Evolutionary conservation across 176 grass and related monocot genomes (phyloP), one percentile per base, ranked within the genome.

Genomic region (Carex cristatella): DNA sequence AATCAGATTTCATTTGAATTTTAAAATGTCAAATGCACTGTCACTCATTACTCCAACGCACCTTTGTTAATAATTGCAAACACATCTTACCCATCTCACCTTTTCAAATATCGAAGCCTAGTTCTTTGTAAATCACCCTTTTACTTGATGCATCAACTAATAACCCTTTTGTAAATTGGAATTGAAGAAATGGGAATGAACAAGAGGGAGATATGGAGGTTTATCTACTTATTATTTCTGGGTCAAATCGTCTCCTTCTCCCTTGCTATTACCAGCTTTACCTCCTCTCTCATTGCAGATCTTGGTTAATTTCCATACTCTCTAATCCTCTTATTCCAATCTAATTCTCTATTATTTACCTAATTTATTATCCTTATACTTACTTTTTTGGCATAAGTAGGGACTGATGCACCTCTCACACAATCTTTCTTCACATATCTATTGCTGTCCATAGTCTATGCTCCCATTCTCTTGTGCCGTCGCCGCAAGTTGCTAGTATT

Each of bases 181-280:
- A 27, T 13, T 57, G 10, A 53, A 63, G 56, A 27, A 81, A 68
- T 33, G 44, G 54, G 33, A 49, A 82, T 83, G 83, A 90, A 83
- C 65, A 85, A 58, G 68, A 89, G 81, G 59, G 85, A 90, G 18
- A 66, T 86, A 81, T 86, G 85, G 85, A 87, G 83, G 70, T 60
- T 95, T 61, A 53, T 90, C 4, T 79, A 90, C 7, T 55, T 93
- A 44, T 80, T 98, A 48, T 67, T 89, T 78, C 88, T 98, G 7
- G 95, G 93, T 28, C 95, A 98, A 89, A 60, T 94, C 14, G 63
- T 95, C 1, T 94, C 95, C 58, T 93, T 95, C 64, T 90, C 88
- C 89, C 59, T 98, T 75, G 89, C 93, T 0, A 83, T 61, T 54
- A 62, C 89, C 18, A 98, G 91, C 83, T 95, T 98, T 73, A 54